These are phyloP conservation scores for Neurospora sp. DNA, from an alignment of 495 filamentous ascomycete genomes.

Conservation along the genomic window DNA sequence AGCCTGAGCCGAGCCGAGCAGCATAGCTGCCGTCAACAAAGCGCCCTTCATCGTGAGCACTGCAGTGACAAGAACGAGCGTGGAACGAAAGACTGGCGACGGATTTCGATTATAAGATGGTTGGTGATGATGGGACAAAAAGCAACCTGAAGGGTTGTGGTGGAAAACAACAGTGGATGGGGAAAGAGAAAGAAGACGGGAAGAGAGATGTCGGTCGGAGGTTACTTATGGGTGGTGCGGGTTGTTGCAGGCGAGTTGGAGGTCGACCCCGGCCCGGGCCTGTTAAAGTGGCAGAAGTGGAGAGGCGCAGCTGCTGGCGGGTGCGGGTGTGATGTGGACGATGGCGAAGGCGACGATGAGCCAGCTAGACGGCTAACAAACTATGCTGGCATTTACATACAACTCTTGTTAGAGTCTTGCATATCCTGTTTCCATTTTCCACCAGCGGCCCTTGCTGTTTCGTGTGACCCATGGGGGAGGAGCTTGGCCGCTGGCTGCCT, in stretches of 20 bases:
- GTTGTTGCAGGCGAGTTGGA: conserved; percentile 1
- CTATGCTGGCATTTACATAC: background rate
- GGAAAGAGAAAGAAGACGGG: conserved; percentile 4
- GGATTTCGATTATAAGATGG: background rate
- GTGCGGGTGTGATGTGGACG: background rate
- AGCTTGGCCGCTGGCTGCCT: background rate
- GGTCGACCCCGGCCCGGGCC: conserved; percentile 5
- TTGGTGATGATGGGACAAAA: background rate
- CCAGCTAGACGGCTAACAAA: background rate
- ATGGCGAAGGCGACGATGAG: background rate
- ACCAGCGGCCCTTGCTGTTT: background rate
- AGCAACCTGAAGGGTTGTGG: conserved; percentile 1
- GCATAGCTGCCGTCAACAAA: conserved; percentile 63
- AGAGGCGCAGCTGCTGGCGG: background rate
- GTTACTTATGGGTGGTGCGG: conserved; percentile 1
- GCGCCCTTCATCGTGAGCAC: conserved; percentile 68
- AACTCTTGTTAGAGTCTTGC: background rate
- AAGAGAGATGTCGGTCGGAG: conserved; percentile 4
- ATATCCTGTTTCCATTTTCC: background rate
- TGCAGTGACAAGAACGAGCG: background rate
- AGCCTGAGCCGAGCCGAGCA: conserved; percentile 74
- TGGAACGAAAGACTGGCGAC: background rate
- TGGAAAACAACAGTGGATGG: conserved; percentile 4
- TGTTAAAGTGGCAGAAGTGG: background rate
- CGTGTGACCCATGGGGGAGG: background rate